phyloP scores from a whole-genome alignment of 1,139 yeast species.

The Yamadazyma conglobata region DNA sequence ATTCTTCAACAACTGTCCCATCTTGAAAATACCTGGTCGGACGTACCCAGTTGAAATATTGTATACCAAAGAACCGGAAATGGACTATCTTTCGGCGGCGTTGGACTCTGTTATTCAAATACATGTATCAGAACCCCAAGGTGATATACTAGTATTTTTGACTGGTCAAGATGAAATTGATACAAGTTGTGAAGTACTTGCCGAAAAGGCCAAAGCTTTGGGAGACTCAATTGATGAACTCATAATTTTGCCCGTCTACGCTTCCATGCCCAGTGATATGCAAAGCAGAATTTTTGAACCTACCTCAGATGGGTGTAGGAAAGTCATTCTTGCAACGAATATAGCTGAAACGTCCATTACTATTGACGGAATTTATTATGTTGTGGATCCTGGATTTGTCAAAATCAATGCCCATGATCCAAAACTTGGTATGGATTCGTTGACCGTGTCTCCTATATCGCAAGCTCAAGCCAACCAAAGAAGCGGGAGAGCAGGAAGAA shows the following conservation, averaged over 20 bases:
- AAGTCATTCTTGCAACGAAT: constrained; percentile 74
- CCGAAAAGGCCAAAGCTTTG: constrained; percentile 61
- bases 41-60: constrained; percentile 84
- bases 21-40: constrained; percentile 81
- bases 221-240: constrained; percentile 65
- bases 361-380: constrained; percentile 74
- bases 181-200: constrained; percentile 74
- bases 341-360: constrained; percentile 83
- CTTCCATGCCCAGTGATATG: constrained; percentile 72
- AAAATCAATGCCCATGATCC: constrained; percentile 76
- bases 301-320: constrained; percentile 66
- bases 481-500: constrained; percentile 83
- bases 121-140: constrained; percentile 71
- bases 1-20: constrained; percentile 77
- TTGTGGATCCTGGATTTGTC: constrained; percentile 79
- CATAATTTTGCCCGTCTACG: constrained; percentile 81
- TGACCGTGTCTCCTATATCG: constrained; percentile 70
- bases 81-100: constrained; percentile 81
- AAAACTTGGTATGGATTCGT: constrained; percentile 71
- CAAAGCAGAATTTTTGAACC: constrained; percentile 73
- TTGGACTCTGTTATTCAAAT: constrained; percentile 80
- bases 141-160: constrained; percentile 80
- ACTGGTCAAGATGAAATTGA: constrained; percentile 96
- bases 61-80: constrained; percentile 76
- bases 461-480: constrained; percentile 83